Conservation (phyloP, 305 asterid species). For the Coffea humblotiana region DNA sequence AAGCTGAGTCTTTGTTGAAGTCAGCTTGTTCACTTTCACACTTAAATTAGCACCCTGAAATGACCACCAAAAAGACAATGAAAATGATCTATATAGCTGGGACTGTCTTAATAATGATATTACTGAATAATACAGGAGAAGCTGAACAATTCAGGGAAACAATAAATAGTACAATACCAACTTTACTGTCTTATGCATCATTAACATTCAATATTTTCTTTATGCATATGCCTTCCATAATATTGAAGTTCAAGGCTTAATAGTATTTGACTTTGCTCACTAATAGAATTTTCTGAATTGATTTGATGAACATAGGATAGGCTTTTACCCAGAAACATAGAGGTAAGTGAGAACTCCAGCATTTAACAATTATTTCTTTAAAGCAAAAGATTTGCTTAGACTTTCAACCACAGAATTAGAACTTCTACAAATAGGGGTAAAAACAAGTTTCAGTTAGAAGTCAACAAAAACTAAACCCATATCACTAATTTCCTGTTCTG, state of each 20-base stretch:
- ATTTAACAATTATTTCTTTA: neutral
- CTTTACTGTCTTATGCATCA: neutral
- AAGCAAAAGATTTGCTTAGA: neutral
- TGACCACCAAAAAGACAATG: slow-evolving; percentile 12
- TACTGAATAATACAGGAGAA: neutral
- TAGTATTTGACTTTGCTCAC: neutral
- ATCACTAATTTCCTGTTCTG: neutral
- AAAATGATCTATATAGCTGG: neutral
- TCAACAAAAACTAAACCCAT: neutral
- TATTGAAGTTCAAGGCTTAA: neutral
- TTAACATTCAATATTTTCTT: neutral
- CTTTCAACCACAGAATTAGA: neutral
- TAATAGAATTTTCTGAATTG: neutral
- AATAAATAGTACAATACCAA: neutral
- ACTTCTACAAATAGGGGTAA: neutral
- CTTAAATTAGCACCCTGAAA: slow-evolving; percentile 59
- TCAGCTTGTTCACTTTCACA: slow-evolving; percentile 78
- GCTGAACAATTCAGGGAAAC: neutral
- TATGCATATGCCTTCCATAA: neutral
- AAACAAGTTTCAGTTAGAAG: neutral
- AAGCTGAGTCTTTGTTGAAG: slow-evolving; percentile 76
- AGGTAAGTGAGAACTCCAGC: neutral
- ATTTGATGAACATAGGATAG: no score
- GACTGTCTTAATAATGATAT: neutral
- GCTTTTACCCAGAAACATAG: neutral